These are phyloP conservation scores for Straminergon stramineum DNA, from an alignment of 225 moss, liverwort and hornwort species.

Conservation along the genomic window DNA sequence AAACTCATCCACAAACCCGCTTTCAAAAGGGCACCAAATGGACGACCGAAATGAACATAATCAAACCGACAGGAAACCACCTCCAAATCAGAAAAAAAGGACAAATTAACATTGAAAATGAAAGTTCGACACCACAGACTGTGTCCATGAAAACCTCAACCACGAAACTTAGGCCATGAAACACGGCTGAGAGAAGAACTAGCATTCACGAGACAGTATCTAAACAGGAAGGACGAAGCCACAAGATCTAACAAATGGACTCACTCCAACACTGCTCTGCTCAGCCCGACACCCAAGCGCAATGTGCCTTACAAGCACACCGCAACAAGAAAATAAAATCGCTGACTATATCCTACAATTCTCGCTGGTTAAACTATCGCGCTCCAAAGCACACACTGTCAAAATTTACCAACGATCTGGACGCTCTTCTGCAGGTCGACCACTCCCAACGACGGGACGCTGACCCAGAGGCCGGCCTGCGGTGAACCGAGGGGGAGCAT, in stretches of 20 bases:
- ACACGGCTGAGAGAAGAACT: not conserved
- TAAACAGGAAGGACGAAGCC: not conserved
- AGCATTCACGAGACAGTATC: not conserved
- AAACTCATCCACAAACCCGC: not conserved
- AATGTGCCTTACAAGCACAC: slow-evolving; percentile 5
- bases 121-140: not conserved
- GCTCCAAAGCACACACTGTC: not conserved
- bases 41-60: not conserved
- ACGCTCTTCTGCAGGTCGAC: slow-evolving; percentile 36
- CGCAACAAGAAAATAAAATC: not conserved
- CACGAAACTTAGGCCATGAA: not conserved
- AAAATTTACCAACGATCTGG: slow-evolving; percentile 42
- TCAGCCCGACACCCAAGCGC: not conserved
- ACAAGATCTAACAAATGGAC: not conserved
- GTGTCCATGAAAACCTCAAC: not conserved
- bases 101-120: not conserved
- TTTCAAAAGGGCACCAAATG: not conserved
- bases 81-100: not conserved
- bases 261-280: not conserved
- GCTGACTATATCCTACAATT: slow-evolving; percentile 14
- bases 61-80: not conserved
- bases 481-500: slow-evolving; percentile 17
- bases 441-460: slow-evolving; percentile 24
- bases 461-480: slow-evolving; percentile 14
- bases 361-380: not conserved